Evolutionary conservation across 2,329 filamentous ascomycete species (phyloP).

Genomic region (Pestalotiopsis sp.): DNA sequence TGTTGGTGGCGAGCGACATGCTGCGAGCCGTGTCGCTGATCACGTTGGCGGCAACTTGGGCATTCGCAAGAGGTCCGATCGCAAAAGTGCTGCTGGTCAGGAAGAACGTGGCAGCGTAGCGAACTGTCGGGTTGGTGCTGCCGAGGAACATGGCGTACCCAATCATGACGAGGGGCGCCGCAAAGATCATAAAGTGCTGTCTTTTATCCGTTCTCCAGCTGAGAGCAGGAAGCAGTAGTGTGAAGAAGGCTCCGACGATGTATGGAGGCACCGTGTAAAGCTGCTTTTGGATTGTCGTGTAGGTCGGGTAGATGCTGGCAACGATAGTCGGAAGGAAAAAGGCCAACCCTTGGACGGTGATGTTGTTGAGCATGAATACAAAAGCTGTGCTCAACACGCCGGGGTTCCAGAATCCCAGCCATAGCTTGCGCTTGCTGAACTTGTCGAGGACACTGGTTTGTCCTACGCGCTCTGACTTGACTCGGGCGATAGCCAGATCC

Average conservation of each 20-base stretch:
- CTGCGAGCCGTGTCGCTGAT: conserved; percentile 71
- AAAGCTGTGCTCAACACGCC: conserved; percentile 38
- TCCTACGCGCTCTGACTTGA: conserved; percentile 69
- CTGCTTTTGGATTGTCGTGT: conserved; percentile 64
- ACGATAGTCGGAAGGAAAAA: conserved; percentile 76
- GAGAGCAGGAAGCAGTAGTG: conserved; percentile 61
- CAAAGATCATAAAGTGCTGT: conserved; percentile 61
- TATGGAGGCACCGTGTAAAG: conserved; percentile 74
- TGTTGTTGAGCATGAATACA: conserved; percentile 38
- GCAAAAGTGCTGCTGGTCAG: conserved; percentile 67
- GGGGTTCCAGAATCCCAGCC: conserved; percentile 66
- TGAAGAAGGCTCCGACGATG: conserved; percentile 69
- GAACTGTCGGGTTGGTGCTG: conserved; percentile 49
- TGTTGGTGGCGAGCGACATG: conserved; percentile 66
- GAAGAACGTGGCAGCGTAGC: conserved; percentile 73
- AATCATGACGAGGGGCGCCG: conserved; percentile 65
- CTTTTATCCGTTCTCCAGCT: conserved; percentile 64
- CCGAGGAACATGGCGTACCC: conserved; percentile 75
- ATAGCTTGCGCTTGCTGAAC: conserved; percentile 60
- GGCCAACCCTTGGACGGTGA: conserved; percentile 71
- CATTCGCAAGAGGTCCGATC: conserved; percentile 67
- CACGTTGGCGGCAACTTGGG: conserved; percentile 71
- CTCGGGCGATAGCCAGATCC: conserved; percentile 64
- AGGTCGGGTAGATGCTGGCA: conserved; percentile 63
- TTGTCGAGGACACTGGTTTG: conserved; percentile 66